Evolutionary conservation across 768 basidiomycete species (phyloP), one percentile per base, ranked within the genome.

Genomic region (Ephemerocybe angulata): DNA sequence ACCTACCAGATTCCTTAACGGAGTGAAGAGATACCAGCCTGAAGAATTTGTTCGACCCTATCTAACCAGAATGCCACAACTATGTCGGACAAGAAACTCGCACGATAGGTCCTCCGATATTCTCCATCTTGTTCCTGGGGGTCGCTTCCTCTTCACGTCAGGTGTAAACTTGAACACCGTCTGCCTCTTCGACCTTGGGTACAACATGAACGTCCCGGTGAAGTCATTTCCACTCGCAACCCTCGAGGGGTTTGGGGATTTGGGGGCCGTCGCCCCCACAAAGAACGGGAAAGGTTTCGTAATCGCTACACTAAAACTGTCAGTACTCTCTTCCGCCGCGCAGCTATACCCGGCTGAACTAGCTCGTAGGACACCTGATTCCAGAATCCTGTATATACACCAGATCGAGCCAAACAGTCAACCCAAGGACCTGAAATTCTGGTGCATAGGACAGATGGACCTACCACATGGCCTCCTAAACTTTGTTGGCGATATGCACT

Each of bases 71-170:
- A n/a, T n/a, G 10, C 25, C 21, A n/a, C 7, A 17, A 12, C 25
- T n/a, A 24, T 46, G 24, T 27, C 7, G 43, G 8, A 46, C 21
- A n/a, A 22, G 43, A 25, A 22, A 11, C 22, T 46, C 8, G 8
- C 43, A 12, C 7, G 8, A 24, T 55, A 52, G 21, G 38, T 48
- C 50, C 42, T 56, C 62, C 40, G 24, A 25, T 5, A 35, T 40
- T 28, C 42, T 64, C n/a, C 62, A 57, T 43, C 57, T 71, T 27
- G 56, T 71, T 28, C 66, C 70, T 8, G 70, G 70, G 17, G 70
- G 70, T 7, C 67, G 70, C 1, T 71, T 62, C 55, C 63, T 69
- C n/a, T 37, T 68, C 21, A 66, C 63, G 1, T 52, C 60, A 12
- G 8, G 25, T 10, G 33, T 17, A 35, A 6, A 10, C 13, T 41